A percentile compares a stretch with the other conserved stretches of the same genome.
phyloP scores from a whole-genome alignment of 345 rosid genomes.

The Xanthoceras sorbifolium region DNA sequence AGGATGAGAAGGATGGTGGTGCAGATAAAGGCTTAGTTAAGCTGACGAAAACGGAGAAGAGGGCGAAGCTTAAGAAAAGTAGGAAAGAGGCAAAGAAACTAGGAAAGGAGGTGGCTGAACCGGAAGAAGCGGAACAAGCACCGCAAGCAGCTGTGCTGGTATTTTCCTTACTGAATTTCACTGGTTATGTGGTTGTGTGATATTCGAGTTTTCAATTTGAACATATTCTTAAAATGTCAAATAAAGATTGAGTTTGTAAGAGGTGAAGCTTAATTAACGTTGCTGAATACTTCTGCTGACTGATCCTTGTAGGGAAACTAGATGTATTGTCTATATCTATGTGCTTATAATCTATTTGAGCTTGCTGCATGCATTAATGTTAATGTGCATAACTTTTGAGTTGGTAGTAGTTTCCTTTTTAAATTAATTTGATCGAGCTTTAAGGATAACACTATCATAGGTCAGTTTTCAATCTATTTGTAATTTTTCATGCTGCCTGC shows the following conservation, averaged over 20 bases:
- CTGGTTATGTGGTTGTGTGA: neutral
- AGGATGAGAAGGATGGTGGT: conserved; percentile 28
- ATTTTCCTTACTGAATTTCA: conserved; percentile 6
- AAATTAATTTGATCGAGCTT: neutral
- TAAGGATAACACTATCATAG: too few species aligned
- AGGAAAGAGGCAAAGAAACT: conserved; percentile 78
- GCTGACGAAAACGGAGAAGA: conserved; percentile 74
- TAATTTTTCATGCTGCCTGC: neutral
- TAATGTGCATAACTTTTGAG: neutral
- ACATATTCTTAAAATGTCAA: neutral
- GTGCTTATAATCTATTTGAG: neutral
- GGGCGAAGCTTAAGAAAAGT: conserved; percentile 72
- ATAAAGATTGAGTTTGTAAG: neutral
- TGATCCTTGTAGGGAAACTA: neutral
- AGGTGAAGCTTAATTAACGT: neutral
- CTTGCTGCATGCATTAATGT: neutral
- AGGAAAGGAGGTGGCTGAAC: conserved; percentile 45
- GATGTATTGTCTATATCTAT: neutral
- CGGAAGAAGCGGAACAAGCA: conserved; percentile 48
- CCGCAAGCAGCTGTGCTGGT: conserved; percentile 87
- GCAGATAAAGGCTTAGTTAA: conserved; percentile 40
- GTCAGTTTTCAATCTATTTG: neutral
- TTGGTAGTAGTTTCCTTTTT: neutral
- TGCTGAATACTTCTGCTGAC: neutral
- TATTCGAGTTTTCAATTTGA: neutral